phyloP scores from a whole-genome alignment of 2,329 filamentous ascomycete genomes.

The Aspergillus luchuensis region DNA sequence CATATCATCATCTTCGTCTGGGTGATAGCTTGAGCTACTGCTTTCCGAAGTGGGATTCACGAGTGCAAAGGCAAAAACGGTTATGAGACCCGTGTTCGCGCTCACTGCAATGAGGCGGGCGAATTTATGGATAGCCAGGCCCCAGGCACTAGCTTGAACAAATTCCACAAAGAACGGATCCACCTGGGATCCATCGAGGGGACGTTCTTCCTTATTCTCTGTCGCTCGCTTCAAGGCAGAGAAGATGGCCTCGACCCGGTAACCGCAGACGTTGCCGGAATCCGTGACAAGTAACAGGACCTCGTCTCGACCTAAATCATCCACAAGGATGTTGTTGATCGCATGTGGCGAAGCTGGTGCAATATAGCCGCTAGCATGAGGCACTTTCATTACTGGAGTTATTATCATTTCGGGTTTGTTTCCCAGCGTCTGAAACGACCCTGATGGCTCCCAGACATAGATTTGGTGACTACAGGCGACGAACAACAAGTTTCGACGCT shows the following conservation, averaged over 20 bases:
- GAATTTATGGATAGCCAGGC: slow-evolving; percentile 75
- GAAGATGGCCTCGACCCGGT: slow-evolving; percentile 60
- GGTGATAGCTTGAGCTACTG: slow-evolving; percentile 17
- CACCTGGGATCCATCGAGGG: slow-evolving; percentile 38
- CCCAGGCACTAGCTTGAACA: slow-evolving; percentile 82
- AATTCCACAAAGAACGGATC: slow-evolving; percentile 71
- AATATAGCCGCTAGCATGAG: slow-evolving; percentile 55
- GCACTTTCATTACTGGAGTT: slow-evolving; percentile 44
- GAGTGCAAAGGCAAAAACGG: slow-evolving; percentile 62
- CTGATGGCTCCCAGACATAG: slow-evolving; percentile 48
- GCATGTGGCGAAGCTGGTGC: slow-evolving; percentile 58
- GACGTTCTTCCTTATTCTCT: slow-evolving; percentile 22
- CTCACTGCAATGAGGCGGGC: slow-evolving; percentile 86
- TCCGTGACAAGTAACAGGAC: slow-evolving; percentile 69
- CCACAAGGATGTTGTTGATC: slow-evolving; percentile 69
- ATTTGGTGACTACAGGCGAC: slow-evolving; percentile 45
- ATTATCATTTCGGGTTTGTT: slow-evolving; percentile 45
- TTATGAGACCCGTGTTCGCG: slow-evolving; percentile 67
- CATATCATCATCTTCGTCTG: slow-evolving; percentile 22
- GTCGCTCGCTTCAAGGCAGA: slow-evolving; percentile 46
- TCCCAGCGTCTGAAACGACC: slow-evolving; percentile 43
- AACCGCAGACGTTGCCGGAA: slow-evolving; percentile 73
- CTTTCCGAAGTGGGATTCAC: slow-evolving; percentile 33
- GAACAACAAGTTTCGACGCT: slow-evolving; percentile 51
- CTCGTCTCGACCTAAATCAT: slow-evolving; percentile 69